Conservation (phyloP, 306 rosid species). For the Castanea mollissima region DNA sequence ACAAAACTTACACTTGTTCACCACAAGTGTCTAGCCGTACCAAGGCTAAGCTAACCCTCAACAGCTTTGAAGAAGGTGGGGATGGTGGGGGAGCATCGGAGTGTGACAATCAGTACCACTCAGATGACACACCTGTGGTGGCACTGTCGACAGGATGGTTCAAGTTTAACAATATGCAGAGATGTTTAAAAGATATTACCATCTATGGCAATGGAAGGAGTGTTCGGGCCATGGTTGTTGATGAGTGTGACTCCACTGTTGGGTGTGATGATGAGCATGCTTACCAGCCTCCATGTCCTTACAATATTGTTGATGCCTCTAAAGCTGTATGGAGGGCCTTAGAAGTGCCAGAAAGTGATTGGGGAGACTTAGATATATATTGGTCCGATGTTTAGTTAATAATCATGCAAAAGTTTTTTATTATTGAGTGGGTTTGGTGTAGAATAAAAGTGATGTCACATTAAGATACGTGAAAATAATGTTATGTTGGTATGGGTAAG, state of each 20-base stretch:
- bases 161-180: conserved; percentile 28
- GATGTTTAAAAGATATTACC: conserved; percentile 39
- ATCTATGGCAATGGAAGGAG: conserved; percentile 45
- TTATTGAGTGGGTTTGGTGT: no score
- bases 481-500: no score
- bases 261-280: conserved; percentile 53
- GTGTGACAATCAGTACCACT: conserved; percentile 19
- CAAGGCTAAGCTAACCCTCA: conserved; percentile 41
- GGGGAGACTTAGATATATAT: conserved; percentile 17
- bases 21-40: conserved; percentile 22
- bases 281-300: conserved; percentile 35
- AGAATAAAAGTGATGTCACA: no score
- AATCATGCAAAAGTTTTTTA: no score
- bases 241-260: conserved; percentile 58
- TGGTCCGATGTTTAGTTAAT: conserved; percentile 30
- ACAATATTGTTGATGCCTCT: conserved; percentile 45
- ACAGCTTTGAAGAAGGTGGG: conserved; percentile 33
- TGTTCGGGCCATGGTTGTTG: conserved; percentile 56
- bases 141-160: conserved; percentile 59
- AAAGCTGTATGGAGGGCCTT: conserved; percentile 49
- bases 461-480: no score
- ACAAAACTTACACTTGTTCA: conserved; percentile 31
- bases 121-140: neutral
- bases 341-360: conserved; percentile 16
- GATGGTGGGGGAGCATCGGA: conserved; percentile 33